Base-by-base conservation (phyloP, 371 early-diverging fungal genomes). In the Mucor saturninus region DNA sequence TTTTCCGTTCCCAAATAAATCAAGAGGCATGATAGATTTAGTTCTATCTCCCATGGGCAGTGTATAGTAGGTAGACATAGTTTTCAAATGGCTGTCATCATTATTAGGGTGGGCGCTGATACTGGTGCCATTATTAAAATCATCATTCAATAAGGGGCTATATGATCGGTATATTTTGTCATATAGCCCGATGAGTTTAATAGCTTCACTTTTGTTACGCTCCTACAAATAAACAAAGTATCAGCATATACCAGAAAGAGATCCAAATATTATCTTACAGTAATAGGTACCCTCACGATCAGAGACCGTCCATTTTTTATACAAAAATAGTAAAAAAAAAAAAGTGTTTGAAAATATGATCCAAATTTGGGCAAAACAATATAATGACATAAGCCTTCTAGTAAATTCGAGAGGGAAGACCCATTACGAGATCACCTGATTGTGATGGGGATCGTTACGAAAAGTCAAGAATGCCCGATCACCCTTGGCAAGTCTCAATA, bases 221-320 rank as follows among this genome's bases (percentile, higher is more conserved):
- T 31, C 31, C 56, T 56, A 56, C n/a, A 56, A 56, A 56, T 28
- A 56, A 56, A 56, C 45, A 56, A 45, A 31, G 43, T 56, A 56
- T 56, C 56, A 56, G 56, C 8, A 56, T 56, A 28, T 30, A 28
- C 45, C 26, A 56, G 45, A 56, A 56, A 56, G 45, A 56, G 56
- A 56, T 56, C 15, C 2, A 56, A 56, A 14, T 45, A 45, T 45
- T 56, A 42, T 45, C 56, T 45, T 43, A 56, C 32, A 56, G 45
- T 43, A 56, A 56, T 21, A 21, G 0, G 21, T 21, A 1, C 21
- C 1, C 21, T 21, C 21, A 21, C 0, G 21, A 0, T 21, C 21
- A 21, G 21, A 21, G 21, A 21, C 21, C 21, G 21, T 21, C 21
- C 21, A 21, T 21, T 21, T 21, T 21, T 21, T 21, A 21, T 21